Evolutionary conservation across 371 early-diverging fungal genomes (phyloP), one percentile per base, ranked within the genome.

Genomic region (Circinella umbellata): DNA sequence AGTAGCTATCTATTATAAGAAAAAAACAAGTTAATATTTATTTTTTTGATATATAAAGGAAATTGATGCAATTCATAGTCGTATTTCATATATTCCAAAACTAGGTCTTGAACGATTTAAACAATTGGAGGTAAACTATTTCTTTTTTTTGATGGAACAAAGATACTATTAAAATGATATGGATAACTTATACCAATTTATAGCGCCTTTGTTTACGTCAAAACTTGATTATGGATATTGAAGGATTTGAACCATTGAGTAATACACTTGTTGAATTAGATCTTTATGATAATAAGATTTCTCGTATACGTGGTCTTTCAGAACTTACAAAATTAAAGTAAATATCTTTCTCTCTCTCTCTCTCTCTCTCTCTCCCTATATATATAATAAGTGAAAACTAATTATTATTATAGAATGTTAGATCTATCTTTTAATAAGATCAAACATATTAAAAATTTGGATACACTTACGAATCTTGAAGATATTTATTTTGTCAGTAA

Each of bases 401-500:
- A 27, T 34, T 18, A 7, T 27, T 17, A 13, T 4, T 17, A 4
- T 76, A 93, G 94, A 36, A 79, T 80, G 4, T 82, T 98, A 59
- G 99, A 98, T 76, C 80, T 98, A 61, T 96, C 97, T 5, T 98
- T 96, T 85, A 93, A 96, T 78, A 93, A 93, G 72, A 93, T 96
- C 62, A 90, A 91, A 47, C 82, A 81, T 48, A 91, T 96, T 73
- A 89, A 89, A 69, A 70, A 85, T 67, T 18, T 95, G 15, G 89
- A 82, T 1, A 55, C 74, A 6, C 80, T 96, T 17, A 69, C 69
- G 5, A 76, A 88, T 4, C 77, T 96, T 34, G 75, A 70, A 4
- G 86, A 93, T 51, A 69, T 96, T 46, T 96, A 87, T 74, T 90
- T 96, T 75, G 95, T 94, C 69, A 90, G 91, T 75, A 96, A 96